These are phyloP conservation scores for Tetrapisispora iriomotensis DNA, from an alignment of 805 yeast species.

Conservation along the genomic window DNA sequence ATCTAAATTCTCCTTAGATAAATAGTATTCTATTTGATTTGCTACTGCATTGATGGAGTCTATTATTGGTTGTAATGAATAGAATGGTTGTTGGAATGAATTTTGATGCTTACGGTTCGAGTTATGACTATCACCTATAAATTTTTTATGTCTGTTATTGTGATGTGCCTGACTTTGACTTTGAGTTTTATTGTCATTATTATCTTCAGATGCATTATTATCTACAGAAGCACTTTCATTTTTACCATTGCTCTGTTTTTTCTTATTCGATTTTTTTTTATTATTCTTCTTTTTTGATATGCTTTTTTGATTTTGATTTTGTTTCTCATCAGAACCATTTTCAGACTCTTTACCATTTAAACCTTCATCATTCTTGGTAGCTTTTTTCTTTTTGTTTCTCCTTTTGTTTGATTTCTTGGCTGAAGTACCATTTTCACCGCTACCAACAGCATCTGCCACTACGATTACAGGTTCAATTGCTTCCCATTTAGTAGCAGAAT, in stretches of 20 bases:
- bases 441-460: constrained; percentile 22
- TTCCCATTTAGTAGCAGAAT: constrained; percentile 44
- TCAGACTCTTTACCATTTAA: constrained; percentile 6
- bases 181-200: not conserved
- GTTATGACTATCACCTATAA: not conserved
- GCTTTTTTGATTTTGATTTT: not conserved
- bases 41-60: constrained; percentile 26
- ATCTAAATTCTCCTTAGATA: constrained; percentile 75
- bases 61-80: constrained; percentile 17
- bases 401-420: constrained; percentile 4
- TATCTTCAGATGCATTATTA: not conserved
- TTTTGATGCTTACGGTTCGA: not conserved
- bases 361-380: constrained; percentile 10
- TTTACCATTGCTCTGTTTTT: not conserved
- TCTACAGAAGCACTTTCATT: not conserved
- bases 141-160: not conserved
- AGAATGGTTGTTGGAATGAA: not conserved
- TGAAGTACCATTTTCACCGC: constrained; percentile 4
- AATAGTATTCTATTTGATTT: constrained; percentile 78
- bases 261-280: not conserved
- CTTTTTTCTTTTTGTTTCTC: constrained; percentile 5
- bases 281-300: not conserved
- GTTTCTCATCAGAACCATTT: not conserved
- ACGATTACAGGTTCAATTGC: constrained; percentile 53
- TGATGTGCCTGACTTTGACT: not conserved